These are phyloP conservation scores for Phaseolus coccineus DNA, from an alignment of 331 rosid species.

Conservation along the genomic window DNA sequence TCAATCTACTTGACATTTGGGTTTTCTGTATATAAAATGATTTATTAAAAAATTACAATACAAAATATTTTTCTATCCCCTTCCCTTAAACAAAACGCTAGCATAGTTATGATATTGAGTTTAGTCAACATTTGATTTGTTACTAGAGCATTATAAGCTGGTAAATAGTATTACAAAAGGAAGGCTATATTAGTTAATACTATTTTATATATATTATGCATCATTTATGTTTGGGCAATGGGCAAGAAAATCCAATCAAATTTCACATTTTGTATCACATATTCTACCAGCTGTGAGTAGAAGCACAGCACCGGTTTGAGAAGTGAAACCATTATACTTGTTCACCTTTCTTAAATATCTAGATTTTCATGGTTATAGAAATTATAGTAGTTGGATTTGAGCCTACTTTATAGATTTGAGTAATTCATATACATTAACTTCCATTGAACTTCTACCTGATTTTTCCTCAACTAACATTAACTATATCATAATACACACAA, in stretches of 20 bases:
- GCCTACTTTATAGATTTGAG: conserved; percentile 19
- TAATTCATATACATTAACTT: not conserved
- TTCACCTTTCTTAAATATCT: not conserved
- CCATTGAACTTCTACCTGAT: not conserved
- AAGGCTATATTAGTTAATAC: not conserved
- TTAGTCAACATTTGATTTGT: not conserved
- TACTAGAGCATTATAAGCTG: not conserved
- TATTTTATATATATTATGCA: not conserved
- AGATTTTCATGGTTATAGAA: not conserved
- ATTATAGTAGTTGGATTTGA: not conserved
- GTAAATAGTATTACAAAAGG: conserved; percentile 3
- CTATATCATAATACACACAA: conserved; percentile 4
- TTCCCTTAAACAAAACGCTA: not conserved
- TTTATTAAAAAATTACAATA: not conserved
- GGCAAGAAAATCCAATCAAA: not conserved
- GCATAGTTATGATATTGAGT: not conserved
- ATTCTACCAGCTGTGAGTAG: not conserved
- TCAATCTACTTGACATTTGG: not conserved
- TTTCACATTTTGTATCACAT: not conserved
- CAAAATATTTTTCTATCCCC: not conserved
- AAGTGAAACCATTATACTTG: not conserved
- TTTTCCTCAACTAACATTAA: conserved; percentile 1
- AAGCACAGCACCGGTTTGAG: not conserved
- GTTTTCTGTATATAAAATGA: not conserved
- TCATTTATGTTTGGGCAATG: not conserved